Conservation (phyloP, 345 rosid species). For the Camelina hispida region DNA sequence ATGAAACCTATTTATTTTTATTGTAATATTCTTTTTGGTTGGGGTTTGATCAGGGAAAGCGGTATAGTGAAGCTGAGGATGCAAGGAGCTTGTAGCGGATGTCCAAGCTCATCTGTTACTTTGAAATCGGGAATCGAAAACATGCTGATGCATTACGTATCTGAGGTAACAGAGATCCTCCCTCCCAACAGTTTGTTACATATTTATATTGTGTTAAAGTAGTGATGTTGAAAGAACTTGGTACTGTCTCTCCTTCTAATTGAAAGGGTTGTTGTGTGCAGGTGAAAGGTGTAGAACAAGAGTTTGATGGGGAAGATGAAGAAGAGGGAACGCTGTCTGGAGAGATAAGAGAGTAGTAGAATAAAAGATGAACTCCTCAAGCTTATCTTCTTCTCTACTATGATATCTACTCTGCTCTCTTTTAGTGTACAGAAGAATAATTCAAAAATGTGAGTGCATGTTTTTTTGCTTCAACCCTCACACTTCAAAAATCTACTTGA, state of each 20-base stretch:
- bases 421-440: too few relatives aligned
- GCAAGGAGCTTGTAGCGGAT: slow-evolving; percentile 99
- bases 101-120: slow-evolving; percentile 97
- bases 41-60: slow-evolving; percentile 63
- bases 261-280: too few relatives aligned
- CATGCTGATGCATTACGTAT: slow-evolving; percentile 97
- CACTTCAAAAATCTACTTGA: too few relatives aligned
- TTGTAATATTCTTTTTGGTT: neutral
- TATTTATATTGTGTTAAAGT: neutral
- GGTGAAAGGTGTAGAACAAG: too few relatives aligned
- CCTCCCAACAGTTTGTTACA: slow-evolving; percentile 1
- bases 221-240: slow-evolving; percentile 9
- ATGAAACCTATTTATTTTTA: neutral
- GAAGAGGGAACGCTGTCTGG: too few relatives aligned
- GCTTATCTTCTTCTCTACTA: too few relatives aligned
- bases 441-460: too few relatives aligned
- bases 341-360: too few relatives aligned
- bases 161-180: slow-evolving; percentile 65
- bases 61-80: slow-evolving; percentile 85
- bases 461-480: too few relatives aligned
- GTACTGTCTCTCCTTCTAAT: neutral
- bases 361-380: too few relatives aligned
- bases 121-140: slow-evolving; percentile 97
- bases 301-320: too few relatives aligned
- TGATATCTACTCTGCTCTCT: too few relatives aligned